These are phyloP conservation scores for Colletotrichum sp. DNA, from an alignment of 2,329 filamentous ascomycete genomes.

Conservation along the genomic window DNA sequence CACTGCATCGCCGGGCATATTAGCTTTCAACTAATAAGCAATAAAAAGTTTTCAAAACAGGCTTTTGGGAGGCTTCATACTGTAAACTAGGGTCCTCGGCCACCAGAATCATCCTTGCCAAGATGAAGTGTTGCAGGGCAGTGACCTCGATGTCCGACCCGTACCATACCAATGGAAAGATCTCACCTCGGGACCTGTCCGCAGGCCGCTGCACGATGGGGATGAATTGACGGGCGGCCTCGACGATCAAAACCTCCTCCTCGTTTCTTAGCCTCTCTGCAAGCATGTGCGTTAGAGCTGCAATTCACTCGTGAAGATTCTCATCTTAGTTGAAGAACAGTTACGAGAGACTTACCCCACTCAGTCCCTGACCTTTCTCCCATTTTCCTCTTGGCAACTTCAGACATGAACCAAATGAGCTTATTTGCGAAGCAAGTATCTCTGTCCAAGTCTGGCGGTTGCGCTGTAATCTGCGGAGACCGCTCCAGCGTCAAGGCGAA, in stretches of 20 bases:
- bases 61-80: slow-evolving; percentile 24
- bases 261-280: background rate
- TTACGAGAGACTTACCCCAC: slow-evolving; percentile 33
- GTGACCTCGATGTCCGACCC: slow-evolving; percentile 42
- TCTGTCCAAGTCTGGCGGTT: slow-evolving; percentile 33
- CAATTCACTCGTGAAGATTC: background rate
- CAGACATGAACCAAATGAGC: slow-evolving; percentile 44
- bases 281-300: background rate
- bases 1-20: background rate
- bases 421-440: slow-evolving; percentile 41
- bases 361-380: slow-evolving; percentile 38
- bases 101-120: slow-evolving; percentile 43
- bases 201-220: slow-evolving; percentile 38
- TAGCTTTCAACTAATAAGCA: background rate
- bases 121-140: slow-evolving; percentile 43
- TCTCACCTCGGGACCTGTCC: slow-evolving; percentile 40
- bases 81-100: slow-evolving; percentile 42
- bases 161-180: slow-evolving; percentile 45
- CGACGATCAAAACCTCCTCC: background rate
- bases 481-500: slow-evolving; percentile 43
- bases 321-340: slow-evolving; percentile 19
- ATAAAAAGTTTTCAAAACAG: too few species aligned
- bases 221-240: background rate
- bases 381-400: slow-evolving; percentile 46
- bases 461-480: slow-evolving; percentile 40